These are phyloP conservation scores for Cyclaneusma minus DNA, from an alignment of 2,329 filamentous ascomycete species.

Conservation along the genomic window DNA sequence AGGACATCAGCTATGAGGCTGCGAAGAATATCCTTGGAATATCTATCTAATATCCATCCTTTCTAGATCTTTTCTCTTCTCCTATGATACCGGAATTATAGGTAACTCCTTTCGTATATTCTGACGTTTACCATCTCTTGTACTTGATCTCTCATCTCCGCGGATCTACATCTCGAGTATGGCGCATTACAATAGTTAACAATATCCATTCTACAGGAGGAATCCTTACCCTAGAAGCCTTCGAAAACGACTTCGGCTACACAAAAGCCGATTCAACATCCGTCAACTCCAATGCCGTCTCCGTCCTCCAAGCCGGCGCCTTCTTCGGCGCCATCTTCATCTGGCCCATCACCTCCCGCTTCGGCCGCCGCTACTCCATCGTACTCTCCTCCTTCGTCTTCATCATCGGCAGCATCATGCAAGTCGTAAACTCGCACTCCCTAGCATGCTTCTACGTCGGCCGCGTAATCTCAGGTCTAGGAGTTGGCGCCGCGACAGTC, in stretches of 20 bases:
- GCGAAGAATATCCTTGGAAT: too few species aligned
- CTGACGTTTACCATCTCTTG: too few species aligned
- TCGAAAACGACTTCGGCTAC: constrained; percentile 26
- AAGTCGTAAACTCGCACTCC: constrained; percentile 29
- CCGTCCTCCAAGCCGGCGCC: constrained; percentile 34
- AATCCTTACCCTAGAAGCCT: constrained; percentile 27
- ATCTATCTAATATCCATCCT: background rate
- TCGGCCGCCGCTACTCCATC: constrained; percentile 28
- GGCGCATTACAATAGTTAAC: too few species aligned
- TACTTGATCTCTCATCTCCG: too few species aligned
- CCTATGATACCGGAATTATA: constrained; percentile 27
- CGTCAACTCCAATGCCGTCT: constrained; percentile 29
- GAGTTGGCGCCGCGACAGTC: constrained; percentile 29
- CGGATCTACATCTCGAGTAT: too few species aligned
- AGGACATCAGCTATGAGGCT: constrained; percentile 9
- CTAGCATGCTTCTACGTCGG: constrained; percentile 28
- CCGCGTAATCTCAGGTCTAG: constrained; percentile 29
- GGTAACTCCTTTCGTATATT: too few species aligned
- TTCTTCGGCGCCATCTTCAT: constrained; percentile 34
- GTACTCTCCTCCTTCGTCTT: constrained; percentile 27
- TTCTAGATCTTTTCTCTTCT: constrained; percentile 22
- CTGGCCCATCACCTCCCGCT: constrained; percentile 29
- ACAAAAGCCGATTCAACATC: constrained; percentile 22
- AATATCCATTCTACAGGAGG: too few species aligned
- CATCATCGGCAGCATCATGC: constrained; percentile 24